phyloP scores from a whole-genome alignment of 495 filamentous ascomycete genomes.

The Penicillium alfredii region DNA sequence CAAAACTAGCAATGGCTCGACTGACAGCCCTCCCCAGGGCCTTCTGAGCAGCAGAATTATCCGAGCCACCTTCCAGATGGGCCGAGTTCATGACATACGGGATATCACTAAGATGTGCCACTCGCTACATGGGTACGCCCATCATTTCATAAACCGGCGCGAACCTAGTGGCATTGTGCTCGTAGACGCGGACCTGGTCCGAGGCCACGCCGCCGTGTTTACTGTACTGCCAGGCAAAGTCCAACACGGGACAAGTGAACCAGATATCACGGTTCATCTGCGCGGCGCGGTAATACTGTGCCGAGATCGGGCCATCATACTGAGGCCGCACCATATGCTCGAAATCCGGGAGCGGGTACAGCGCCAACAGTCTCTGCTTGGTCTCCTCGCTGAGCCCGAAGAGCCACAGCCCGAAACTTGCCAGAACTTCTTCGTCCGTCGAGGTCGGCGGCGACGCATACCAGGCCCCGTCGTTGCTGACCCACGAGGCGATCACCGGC shows the following conservation, averaged over 20 bases:
- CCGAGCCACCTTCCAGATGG: conserved; percentile 11
- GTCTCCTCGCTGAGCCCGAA: conserved; percentile 15
- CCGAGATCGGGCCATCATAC: conserved; percentile 15
- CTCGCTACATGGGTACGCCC: conserved; percentile 29
- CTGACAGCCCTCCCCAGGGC: conserved; percentile 9
- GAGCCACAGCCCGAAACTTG: conserved; percentile 23
- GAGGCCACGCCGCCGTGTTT: conserved; percentile 14
- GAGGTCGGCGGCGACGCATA: conserved; percentile 18
- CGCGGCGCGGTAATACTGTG: conserved; percentile 39
- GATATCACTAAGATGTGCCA: conserved; percentile 41
- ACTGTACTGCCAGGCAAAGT: conserved; percentile 32
- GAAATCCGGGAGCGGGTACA: conserved; percentile 40
- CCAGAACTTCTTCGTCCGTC: conserved; percentile 22
- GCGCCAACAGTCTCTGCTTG: conserved; percentile 14
- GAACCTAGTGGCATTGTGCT: conserved; percentile 39
- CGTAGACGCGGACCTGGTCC: conserved; percentile 31
- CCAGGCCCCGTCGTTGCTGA: conserved; percentile 28
- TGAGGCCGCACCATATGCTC: conserved; percentile 13
- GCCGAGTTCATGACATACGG: conserved; percentile 38
- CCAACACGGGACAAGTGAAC: conserved; percentile 40
- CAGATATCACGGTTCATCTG: conserved; percentile 41
- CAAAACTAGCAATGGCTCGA: too few relatives aligned
- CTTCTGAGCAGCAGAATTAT: conserved; percentile 19
- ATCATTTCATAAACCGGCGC: conserved; percentile 22
- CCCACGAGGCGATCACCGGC: conserved; percentile 30